Evolutionary conservation across 169 alveolate species (phyloP).

Genomic region (Eimeria brunetti): DNA sequence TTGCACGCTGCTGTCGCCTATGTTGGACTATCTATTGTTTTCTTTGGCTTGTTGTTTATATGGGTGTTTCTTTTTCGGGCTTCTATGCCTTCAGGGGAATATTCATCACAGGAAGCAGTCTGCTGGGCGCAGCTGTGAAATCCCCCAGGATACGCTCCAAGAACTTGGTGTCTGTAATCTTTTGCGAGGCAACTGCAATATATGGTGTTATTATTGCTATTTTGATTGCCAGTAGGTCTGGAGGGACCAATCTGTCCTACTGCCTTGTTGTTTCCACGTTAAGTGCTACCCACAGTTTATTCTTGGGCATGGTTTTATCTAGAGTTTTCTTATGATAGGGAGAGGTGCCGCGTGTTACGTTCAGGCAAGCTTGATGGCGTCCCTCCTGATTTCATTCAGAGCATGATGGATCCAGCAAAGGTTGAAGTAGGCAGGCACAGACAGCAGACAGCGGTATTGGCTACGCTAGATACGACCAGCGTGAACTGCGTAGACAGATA

Average conservation of each 20-base stretch:
- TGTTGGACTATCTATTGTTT: background rate
- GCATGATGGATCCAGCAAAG: constrained; percentile 36
- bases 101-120: constrained; percentile 98
- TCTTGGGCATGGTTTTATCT: background rate
- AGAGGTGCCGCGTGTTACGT: background rate
- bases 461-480: background rate
- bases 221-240: constrained; percentile 86
- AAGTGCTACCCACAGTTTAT: background rate
- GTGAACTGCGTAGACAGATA: background rate
- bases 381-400: constrained; percentile 57
- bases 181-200: constrained; percentile 99
- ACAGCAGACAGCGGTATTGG: background rate
- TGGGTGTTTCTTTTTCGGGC: background rate
- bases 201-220: constrained; percentile 97
- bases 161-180: constrained; percentile 98
- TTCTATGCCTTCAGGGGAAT: constrained; percentile 92
- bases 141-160: constrained; percentile 99
- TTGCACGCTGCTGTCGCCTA: background rate
- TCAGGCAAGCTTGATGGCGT: constrained; percentile 70
- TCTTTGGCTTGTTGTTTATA: background rate
- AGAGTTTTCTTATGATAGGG: background rate
- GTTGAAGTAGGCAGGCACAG: constrained; percentile 28
- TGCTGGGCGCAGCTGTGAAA: constrained; percentile 99
- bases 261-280: background rate
- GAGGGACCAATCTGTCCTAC: background rate